Evolutionary conservation across 2,329 filamentous ascomycete genomes (phyloP).

Genomic region (Stachybotrys chlorohalonatus): DNA sequence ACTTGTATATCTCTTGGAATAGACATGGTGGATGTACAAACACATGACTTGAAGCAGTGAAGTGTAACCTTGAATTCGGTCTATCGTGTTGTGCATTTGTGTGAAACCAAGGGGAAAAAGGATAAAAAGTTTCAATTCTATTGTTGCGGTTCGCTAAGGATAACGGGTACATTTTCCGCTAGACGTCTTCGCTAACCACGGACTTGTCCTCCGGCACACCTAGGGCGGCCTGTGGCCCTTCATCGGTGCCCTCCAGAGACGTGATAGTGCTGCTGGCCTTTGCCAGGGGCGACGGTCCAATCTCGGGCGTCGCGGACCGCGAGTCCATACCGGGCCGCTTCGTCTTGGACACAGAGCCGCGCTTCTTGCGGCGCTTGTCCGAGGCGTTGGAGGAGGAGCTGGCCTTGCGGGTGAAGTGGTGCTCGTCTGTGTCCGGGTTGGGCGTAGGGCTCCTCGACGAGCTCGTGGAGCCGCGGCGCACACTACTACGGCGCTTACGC

Average conservation of each 20-base stretch:
- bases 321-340: slow-evolving; percentile 38
- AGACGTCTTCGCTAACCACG: background rate
- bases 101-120: background rate
- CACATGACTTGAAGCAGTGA: no score
- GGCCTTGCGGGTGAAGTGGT: slow-evolving; percentile 28
- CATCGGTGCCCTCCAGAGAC: slow-evolving; percentile 10
- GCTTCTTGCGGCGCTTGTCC: slow-evolving; percentile 44
- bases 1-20: no score
- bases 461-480: slow-evolving; percentile 42
- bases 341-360: slow-evolving; percentile 29
- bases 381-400: slow-evolving; percentile 35
- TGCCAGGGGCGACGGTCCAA: slow-evolving; percentile 39
- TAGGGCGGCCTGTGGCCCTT: background rate
- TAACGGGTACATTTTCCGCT: background rate
- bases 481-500: slow-evolving; percentile 39
- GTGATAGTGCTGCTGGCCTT: slow-evolving; percentile 30
- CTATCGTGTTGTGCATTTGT: background rate
- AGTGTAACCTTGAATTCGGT: no score
- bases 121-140: background rate
- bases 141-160: background rate
- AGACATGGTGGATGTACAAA: no score
- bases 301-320: slow-evolving; percentile 45
- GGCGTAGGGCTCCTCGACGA: slow-evolving; percentile 43
- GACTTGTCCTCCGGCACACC: background rate
- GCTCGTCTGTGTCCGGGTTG: slow-evolving; percentile 36